Evolutionary conservation across 2,329 filamentous ascomycete genomes (phyloP), one percentile per base, ranked within the genome.

Genomic region (Aureobasidium sp.): DNA sequence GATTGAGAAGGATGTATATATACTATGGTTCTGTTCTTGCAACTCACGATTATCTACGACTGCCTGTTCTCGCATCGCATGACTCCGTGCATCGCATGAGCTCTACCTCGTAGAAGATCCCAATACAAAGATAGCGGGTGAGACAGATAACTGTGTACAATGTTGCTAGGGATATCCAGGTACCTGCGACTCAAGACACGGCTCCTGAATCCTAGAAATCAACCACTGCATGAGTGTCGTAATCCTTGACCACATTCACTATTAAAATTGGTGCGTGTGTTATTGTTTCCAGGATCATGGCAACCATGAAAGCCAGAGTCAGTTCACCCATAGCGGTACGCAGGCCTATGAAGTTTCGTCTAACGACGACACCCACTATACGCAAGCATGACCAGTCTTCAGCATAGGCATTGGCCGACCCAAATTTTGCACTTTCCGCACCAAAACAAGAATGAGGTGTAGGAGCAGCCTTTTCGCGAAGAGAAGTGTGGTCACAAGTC

Each of bases 401-500:
- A 12, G 17, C 17, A 10, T 29, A 36, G 53, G 39, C 17, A 57
- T 57, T 57, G 53, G 53, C 15, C 27, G 29, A 57, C 6, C 39
- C 53, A 46, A 20, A 12, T 15, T 41, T 57, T 34, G 10, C 8
- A 15, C 41, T 13, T 42, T 26, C 9, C 15, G 37, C 23, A 41
- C 36, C 20, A 2, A 42, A 32, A n/a, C 23, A 55, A 26, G 27
- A 42, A 39, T 8, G 4, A 42, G 26, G 13, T 37, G 20, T 32
- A 15, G 23, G 23, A 55, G 23, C 6, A 42, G 15, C 36, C 26
- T 23, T 55, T n/a, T 41, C 37, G 37, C 52, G 17, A 42, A 17
- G 7, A 42, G 26, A 37, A 56, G 34, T 36, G 42, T 58, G 55
- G 42, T 48, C 55, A 58, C 55, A 48, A 58, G 55, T 37, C 42